phyloP scores from a whole-genome alignment of 805 yeast genomes.

The Tetrapisispora pingtungensis region DNA sequence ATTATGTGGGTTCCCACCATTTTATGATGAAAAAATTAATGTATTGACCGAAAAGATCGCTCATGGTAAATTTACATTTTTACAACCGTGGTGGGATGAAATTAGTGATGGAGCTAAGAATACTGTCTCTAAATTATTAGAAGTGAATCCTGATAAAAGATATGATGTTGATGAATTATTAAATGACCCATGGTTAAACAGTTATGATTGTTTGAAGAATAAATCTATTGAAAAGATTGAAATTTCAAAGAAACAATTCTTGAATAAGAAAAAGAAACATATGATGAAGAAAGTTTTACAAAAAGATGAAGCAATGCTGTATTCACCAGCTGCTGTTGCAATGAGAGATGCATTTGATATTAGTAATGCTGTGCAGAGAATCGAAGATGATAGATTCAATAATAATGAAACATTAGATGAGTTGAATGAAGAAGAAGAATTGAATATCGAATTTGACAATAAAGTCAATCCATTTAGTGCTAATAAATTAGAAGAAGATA shows the following conservation, averaged over 20 bases:
- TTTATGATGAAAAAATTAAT: constrained; percentile 65
- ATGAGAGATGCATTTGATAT: constrained; percentile 81
- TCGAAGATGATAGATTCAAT: constrained; percentile 45
- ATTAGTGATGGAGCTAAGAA: constrained; percentile 60
- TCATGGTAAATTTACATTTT: constrained; percentile 61
- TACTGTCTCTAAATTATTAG: constrained; percentile 54
- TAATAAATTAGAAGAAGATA: constrained; percentile 12
- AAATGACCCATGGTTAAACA: constrained; percentile 58
- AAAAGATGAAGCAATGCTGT: constrained; percentile 26
- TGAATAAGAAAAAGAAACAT: constrained; percentile 13
- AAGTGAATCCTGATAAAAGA: constrained; percentile 58
- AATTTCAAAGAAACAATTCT: constrained; percentile 1
- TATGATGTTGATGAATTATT: constrained; percentile 59
- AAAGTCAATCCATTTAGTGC: background rate
- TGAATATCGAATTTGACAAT: constrained; percentile 6
- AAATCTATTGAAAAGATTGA: background rate
- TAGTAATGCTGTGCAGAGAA: constrained; percentile 75
- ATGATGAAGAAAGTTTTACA: constrained; percentile 8
- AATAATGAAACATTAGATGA: constrained; percentile 3
- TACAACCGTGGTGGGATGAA: constrained; percentile 87
- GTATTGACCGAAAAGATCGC: constrained; percentile 59
- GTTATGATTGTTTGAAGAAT: constrained; percentile 18
- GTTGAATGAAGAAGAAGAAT: constrained; percentile 16
- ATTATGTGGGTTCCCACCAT: constrained; percentile 96
- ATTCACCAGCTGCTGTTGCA: constrained; percentile 69